phyloP scores from a whole-genome alignment of 768 basidiomycete genomes.

The Pilatotrama ljubarskyi region DNA sequence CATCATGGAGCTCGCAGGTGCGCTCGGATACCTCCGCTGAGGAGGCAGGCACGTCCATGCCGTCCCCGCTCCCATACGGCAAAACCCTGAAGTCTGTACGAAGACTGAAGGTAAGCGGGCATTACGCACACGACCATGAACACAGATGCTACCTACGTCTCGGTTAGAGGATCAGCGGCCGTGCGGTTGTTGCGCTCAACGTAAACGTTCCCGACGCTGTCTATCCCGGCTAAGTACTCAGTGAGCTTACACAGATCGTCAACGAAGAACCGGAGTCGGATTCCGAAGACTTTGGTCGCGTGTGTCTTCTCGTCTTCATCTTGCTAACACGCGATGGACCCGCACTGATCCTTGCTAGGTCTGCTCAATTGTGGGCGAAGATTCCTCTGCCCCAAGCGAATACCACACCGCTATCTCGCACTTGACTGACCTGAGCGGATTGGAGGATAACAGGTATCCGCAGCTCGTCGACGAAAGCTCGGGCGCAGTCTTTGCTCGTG shows the following conservation, averaged over 20 bases:
- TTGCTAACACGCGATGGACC: not conserved
- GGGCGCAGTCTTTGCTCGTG: constrained; percentile 24
- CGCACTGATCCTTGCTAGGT: not conserved
- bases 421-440: constrained; percentile 4
- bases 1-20: not conserved
- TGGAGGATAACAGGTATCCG: not conserved
- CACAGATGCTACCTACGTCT: not conserved
- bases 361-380: constrained; percentile 1
- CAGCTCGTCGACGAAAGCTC: constrained; percentile 27
- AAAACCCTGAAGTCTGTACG: constrained; percentile 12
- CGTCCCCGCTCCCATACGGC: not conserved
- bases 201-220: not conserved
- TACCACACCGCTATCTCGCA: constrained; percentile 15
- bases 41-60: not conserved
- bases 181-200: not conserved
- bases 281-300: constrained; percentile 12
- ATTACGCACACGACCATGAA: not conserved
- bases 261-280: constrained; percentile 9
- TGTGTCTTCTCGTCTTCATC: not conserved
- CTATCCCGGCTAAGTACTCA: not conserved
- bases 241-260: not conserved
- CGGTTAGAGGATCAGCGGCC: constrained; percentile 6
- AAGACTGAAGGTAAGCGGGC: constrained; percentile 1
- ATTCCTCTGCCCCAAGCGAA: constrained; percentile 1
- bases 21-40: not conserved